A percentile compares a stretch with the other conserved stretches of the same genome.
These are phyloP conservation scores for Penicillium sp. DNA, from an alignment of 2,329 filamentous ascomycete genomes.

Conservation along the genomic window DNA sequence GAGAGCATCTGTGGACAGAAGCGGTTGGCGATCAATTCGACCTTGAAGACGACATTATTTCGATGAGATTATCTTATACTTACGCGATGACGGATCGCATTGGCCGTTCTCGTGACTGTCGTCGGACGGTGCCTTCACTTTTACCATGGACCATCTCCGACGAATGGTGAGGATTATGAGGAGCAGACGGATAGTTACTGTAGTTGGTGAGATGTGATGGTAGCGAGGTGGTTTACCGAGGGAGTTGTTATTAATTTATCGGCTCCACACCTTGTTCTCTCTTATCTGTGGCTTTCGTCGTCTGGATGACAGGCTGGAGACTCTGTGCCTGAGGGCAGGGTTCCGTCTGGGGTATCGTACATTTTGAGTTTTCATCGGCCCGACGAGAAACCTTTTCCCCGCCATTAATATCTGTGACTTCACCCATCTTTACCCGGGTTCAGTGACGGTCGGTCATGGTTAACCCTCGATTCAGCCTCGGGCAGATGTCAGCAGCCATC, in stretches of 20 bases:
- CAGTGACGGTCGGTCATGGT: too few relatives aligned
- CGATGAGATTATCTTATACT: neutral
- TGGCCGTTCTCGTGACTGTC: slow-evolving; percentile 24
- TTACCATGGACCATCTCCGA: slow-evolving; percentile 22
- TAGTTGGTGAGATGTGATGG: neutral
- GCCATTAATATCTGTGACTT: neutral
- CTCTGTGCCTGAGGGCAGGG: too few relatives aligned
- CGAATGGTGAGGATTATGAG: neutral
- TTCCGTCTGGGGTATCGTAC: neutral
- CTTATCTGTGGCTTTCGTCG: too few relatives aligned
- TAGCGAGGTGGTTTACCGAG: neutral
- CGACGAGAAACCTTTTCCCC: neutral
- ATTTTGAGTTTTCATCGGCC: slow-evolving; percentile 6
- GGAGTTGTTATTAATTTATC: neutral
- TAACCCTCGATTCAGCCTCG: too few relatives aligned
- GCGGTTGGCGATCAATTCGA: slow-evolving; percentile 4
- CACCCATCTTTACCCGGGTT: too few relatives aligned
- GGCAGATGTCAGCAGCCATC: neutral
- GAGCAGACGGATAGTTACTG: neutral
- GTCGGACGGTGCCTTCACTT: slow-evolving; percentile 19
- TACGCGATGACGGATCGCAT: slow-evolving; percentile 34
- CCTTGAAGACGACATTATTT: neutral
- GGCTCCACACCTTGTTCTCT: too few relatives aligned
- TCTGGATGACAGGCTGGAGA: too few relatives aligned
- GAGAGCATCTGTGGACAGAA: slow-evolving; percentile 34